These are phyloP conservation scores for Curvularia sp. DNA, from an alignment of 2,329 filamentous ascomycete species.

Conservation along the genomic window DNA sequence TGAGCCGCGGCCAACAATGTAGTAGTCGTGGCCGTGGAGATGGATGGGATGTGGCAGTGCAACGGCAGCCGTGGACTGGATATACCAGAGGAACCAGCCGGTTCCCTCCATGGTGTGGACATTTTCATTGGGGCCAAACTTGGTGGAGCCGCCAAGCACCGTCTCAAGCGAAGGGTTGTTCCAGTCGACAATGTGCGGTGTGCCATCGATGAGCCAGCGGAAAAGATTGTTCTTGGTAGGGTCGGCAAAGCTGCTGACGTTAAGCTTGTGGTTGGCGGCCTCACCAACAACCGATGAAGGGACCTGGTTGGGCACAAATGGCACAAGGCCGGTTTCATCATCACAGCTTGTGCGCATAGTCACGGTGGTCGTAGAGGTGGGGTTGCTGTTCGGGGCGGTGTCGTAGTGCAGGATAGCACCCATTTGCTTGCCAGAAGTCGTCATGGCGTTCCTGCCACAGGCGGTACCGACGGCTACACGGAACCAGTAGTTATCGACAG, in stretches of 20 bases:
- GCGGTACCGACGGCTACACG: slow-evolving; percentile 48
- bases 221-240: slow-evolving; percentile 48
- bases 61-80: slow-evolving; percentile 50
- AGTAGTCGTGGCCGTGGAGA: slow-evolving; percentile 54
- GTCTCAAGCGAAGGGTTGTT: slow-evolving; percentile 55
- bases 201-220: slow-evolving; percentile 54
- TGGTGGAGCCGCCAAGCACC: slow-evolving; percentile 43
- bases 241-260: slow-evolving; percentile 39
- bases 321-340: slow-evolving; percentile 50
- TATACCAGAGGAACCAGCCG: slow-evolving; percentile 58
- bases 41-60: slow-evolving; percentile 52
- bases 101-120: slow-evolving; percentile 37
- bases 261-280: slow-evolving; percentile 37
- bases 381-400: slow-evolving; percentile 39
- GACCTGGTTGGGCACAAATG: slow-evolving; percentile 52
- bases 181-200: slow-evolving; percentile 51
- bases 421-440: slow-evolving; percentile 39
- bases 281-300: slow-evolving; percentile 43
- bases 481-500: slow-evolving; percentile 56
- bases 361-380: slow-evolving; percentile 43
- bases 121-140: slow-evolving; percentile 38
- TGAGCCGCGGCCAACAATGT: slow-evolving; percentile 48
- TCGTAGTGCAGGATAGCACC: slow-evolving; percentile 53
- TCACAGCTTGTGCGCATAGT: slow-evolving; percentile 46
- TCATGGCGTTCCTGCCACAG: slow-evolving; percentile 41